Evolutionary conservation across 345 rosid genomes (phyloP), one percentile per base, ranked within the genome.

Genomic region (Corchorus olitorius): DNA sequence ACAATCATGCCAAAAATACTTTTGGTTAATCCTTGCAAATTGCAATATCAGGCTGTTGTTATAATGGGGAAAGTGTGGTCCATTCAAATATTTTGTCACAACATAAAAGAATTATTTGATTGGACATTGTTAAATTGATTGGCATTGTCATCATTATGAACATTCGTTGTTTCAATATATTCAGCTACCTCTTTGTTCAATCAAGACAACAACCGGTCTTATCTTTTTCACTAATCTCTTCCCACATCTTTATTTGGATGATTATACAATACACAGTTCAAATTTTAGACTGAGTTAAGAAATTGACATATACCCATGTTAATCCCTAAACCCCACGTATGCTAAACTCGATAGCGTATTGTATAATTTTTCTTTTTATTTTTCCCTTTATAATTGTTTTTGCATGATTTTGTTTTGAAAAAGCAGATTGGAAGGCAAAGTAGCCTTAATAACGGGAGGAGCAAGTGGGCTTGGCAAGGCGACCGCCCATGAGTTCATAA

Each of bases 381-480:
- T 39, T 6, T 39, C 43, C 39, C 45, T 8, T 34, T 3, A 15
- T 15, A 27, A 61, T 33, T 9, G 27, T 62, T 14, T 12, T 6
- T 33, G 46, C 11, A 10, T 45, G 3, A 19, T 27, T 65, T 65
- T 41, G 70, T 27, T 33, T 34, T 8, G 17, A 70, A 53, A 15
- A 70, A 27, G 66, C 81, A 92, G 93, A 82, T 84, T 92, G 8
- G 89, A 83, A 65, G 92, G 92, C 4, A 92, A 86, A 76, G 89
- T 91, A 11, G 97, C 96, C 20, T 77, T 92, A 1, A 86, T 91
- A 70, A 88, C 98, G 0, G 98, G 98, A 0, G 96, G 93, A 0
- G 97, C 90, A 34, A 90, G 89, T 46, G 98, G 98, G 78, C 81
- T 94, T 1, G 98, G 98, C 39, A 88, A 87, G 84, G 89, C 96